Percentiles rank a stretch among this genome's conserved stretches.
phyloP scores from a whole-genome alignment of 768 basidiomycete genomes.

The Pleurotus tuber-regium region DNA sequence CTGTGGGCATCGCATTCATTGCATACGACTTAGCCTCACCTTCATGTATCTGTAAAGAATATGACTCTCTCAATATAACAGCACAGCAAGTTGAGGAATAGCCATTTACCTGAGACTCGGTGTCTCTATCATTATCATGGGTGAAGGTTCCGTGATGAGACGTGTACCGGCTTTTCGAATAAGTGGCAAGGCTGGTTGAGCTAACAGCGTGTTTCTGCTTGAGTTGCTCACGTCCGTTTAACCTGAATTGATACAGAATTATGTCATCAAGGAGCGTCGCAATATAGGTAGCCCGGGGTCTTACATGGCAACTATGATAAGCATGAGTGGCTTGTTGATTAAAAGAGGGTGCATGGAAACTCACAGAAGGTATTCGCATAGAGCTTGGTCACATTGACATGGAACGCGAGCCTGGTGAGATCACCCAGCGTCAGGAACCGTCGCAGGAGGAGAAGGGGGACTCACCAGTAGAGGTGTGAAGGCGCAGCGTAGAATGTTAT shows the following conservation, averaged over 20 bases:
- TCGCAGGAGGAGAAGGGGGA: background rate
- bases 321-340: background rate
- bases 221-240: slow-evolving; percentile 20
- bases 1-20: slow-evolving; percentile 20
- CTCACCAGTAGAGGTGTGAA: slow-evolving; percentile 35
- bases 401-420: slow-evolving; percentile 39
- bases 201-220: slow-evolving; percentile 16
- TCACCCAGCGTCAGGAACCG: background rate
- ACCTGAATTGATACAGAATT: slow-evolving; percentile 11
- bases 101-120: background rate
- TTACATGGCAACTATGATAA: slow-evolving; percentile 32
- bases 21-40: background rate
- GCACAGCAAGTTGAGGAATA: background rate
- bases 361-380: slow-evolving; percentile 51
- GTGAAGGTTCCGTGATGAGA: slow-evolving; percentile 2
- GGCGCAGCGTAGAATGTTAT: slow-evolving; percentile 39
- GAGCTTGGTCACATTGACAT: slow-evolving; percentile 45
- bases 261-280: background rate
- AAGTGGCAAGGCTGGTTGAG: slow-evolving; percentile 5
- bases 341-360: slow-evolving; percentile 24
- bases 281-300: background rate
- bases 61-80: background rate
- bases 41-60: background rate
- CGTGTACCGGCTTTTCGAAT: background rate
- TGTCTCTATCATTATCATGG: slow-evolving; percentile 9